phyloP scores from a whole-genome alignment of 768 basidiomycete genomes.

The Lentinula lateritia region DNA sequence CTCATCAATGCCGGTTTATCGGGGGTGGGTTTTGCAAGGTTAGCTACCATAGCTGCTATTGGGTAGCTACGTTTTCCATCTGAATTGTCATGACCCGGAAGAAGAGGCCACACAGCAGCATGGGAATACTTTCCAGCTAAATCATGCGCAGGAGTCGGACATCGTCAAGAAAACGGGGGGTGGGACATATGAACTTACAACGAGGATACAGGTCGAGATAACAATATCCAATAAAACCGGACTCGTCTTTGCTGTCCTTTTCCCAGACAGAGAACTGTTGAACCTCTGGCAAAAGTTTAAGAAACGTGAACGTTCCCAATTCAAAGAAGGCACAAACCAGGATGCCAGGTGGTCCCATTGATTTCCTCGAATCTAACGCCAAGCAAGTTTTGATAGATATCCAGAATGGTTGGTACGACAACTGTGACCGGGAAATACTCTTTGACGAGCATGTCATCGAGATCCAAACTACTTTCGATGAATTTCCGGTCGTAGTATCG shows the following conservation, averaged over 20 bases:
- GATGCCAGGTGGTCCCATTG: slow-evolving; percentile 71
- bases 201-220: slow-evolving; percentile 88
- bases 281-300: slow-evolving; percentile 46
- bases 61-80: slow-evolving; percentile 67
- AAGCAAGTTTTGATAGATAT: slow-evolving; percentile 80
- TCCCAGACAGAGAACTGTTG: slow-evolving; percentile 86
- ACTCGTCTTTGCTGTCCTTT: slow-evolving; percentile 61
- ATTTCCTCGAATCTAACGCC: slow-evolving; percentile 69
- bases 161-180: background rate
- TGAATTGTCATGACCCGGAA: slow-evolving; percentile 55
- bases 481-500: slow-evolving; percentile 66
- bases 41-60: slow-evolving; percentile 82
- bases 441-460: slow-evolving; percentile 78
- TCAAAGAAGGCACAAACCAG: slow-evolving; percentile 37
- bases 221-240: slow-evolving; percentile 78
- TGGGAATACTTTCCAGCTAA: slow-evolving; percentile 77
- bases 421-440: slow-evolving; percentile 86
- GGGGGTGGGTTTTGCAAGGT: slow-evolving; percentile 79
- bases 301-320: background rate
- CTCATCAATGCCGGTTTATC: slow-evolving; percentile 79
- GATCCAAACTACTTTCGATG: slow-evolving; percentile 57
- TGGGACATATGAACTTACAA: slow-evolving; percentile 33
- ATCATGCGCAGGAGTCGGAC: background rate
- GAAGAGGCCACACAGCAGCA: slow-evolving; percentile 79
- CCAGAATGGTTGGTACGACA: slow-evolving; percentile 77